Base-by-base conservation (phyloP, 2,329 filamentous ascomycete species). In the Calonectria pseudoturangicola region DNA sequence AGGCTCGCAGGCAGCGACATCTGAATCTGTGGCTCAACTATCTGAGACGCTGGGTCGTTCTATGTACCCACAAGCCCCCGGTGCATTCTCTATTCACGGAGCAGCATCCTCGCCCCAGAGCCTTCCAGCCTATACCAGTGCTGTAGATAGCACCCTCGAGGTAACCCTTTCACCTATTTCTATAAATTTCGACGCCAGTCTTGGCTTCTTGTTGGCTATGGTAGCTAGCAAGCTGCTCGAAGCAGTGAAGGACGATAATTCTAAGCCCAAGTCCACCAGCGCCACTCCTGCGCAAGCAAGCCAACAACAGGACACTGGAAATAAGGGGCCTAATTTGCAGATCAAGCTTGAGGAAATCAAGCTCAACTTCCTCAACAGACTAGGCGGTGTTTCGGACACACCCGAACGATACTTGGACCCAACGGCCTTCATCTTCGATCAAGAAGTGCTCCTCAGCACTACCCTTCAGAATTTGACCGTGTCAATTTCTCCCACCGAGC, bases 51-150 rank as follows among this genome's bases (percentile, higher is more conserved):
- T 87, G 45, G 79, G 79, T 0, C 82, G 79, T 45, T 88, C 87
- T 2, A 73, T 85, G 13, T 85, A 86, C n/a, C 87, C 88, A 0
- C 86, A 91, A 77, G 80, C 92, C 3, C 91, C 91, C 1, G 92
- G 91, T 0, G 88, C 91, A 2, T 93, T 93, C 79, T 93, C 91
- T 0, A 83, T 90, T 2, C 82, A 88, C 50, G 76, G 74, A 3
- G 68, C 75, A 12, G 8, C 73, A 21, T 66, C 79, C 27, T 56
- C 68, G 27, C 50, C 73, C 45, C 39, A 50, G 45, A 73, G 73
- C 51, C 33, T 47, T 27, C 30, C 72, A 43, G 5, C 47, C 45
- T 16, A 51, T 28, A 51, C 43, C 21, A 21, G 60, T 7, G 69
- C 66, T 2, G 45, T 63, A 1, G 81, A 83, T n/a, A 66, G 79